Base-by-base conservation (phyloP, 768 basidiomycete species). In the Agaricus subrufescens region DNA sequence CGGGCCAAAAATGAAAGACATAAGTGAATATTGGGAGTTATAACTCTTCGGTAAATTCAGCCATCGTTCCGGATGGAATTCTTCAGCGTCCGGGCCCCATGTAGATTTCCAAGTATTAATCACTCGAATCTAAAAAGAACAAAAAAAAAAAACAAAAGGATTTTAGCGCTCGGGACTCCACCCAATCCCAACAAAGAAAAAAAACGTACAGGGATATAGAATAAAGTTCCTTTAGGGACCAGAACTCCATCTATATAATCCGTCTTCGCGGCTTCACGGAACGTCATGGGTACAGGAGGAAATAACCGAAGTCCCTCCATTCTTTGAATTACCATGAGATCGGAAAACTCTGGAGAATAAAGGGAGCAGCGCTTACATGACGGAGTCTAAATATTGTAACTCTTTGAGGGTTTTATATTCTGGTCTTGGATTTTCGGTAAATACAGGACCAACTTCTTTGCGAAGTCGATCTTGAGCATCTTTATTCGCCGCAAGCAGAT, bases 11-110 rank as follows among this genome's bases (percentile, higher is more conserved):
- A 78, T 68, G 62, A 79, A 79, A 0, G 76, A 72, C 39, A 78
- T 65, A 7, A 71, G 62, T 8, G 75, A 74, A 45, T 71, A 71
- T 1, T 68, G 62, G 0, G 73, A 52, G 57, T 73, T 69, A 62
- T 71, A 74, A 1, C 60, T 63, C 25, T 66, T 57, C 0, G 74
- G 73, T 2, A 74, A 68, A 54, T 71, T 64, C 10, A 74, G 68
- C 79, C 80, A 81, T 30, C 80, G 73, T 11, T 63, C 66, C 1
- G 80, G 80, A 27, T 65, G 71, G 63, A 80, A 80, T 34, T 76
- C 74, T 61, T 79, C 76, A 1, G 79, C 78, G 57, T 82, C 77
- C 27, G 72, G 71, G 14, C 80, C 80, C 81, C 79, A 82, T 7
- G 79, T 58, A 6, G 69, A 70, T 51, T 74, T 75, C 72, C 74